Conservation (phyloP, 2,329 filamentous ascomycete species). For the Aspergillus glaucus region DNA sequence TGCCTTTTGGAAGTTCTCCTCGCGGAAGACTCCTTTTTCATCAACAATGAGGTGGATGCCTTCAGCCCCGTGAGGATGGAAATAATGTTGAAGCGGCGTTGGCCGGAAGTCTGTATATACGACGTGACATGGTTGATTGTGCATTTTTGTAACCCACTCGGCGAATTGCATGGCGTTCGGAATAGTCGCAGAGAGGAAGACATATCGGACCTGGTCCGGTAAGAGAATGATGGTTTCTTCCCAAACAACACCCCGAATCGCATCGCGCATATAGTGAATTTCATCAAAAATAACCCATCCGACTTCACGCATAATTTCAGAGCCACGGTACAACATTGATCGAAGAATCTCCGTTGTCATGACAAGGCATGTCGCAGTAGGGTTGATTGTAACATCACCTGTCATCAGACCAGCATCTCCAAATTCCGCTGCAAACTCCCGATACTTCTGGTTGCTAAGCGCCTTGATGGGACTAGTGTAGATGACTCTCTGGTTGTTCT, state of each 20-base stretch:
- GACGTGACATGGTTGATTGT: constrained; percentile 95
- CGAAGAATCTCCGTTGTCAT: constrained; percentile 99
- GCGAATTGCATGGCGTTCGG: constrained; percentile 99
- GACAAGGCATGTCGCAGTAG: constrained; percentile 92
- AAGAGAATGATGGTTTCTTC: constrained; percentile 98
- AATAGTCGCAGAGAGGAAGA: constrained; percentile 96
- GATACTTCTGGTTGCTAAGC: constrained; percentile 95
- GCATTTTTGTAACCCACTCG: constrained; percentile 98
- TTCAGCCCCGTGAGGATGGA: constrained; percentile 86
- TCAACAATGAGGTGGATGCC: constrained; percentile 93
- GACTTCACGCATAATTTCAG: constrained; percentile 98
- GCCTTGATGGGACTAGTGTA: constrained; percentile 99
- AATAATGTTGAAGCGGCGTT: constrained; percentile 94
- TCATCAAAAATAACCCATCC: constrained; percentile 98
- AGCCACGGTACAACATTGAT: constrained; percentile 96
- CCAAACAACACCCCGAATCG: constrained; percentile 92
- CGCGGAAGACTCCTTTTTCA: constrained; percentile 91
- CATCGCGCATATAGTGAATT: constrained; percentile 97
- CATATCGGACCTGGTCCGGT: constrained; percentile 97
- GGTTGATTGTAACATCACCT: constrained; percentile 98
- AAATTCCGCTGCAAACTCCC: constrained; percentile 93
- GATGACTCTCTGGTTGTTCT: constrained; percentile 96
- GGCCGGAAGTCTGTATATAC: constrained; percentile 98
- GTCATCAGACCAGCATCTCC: constrained; percentile 98
- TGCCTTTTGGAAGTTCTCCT: constrained; percentile 94